Percentiles rank a stretch among this genome's conserved stretches.
phyloP scores from a whole-genome alignment of 331 rosid genomes.

The Stylosanthes scabra region DNA sequence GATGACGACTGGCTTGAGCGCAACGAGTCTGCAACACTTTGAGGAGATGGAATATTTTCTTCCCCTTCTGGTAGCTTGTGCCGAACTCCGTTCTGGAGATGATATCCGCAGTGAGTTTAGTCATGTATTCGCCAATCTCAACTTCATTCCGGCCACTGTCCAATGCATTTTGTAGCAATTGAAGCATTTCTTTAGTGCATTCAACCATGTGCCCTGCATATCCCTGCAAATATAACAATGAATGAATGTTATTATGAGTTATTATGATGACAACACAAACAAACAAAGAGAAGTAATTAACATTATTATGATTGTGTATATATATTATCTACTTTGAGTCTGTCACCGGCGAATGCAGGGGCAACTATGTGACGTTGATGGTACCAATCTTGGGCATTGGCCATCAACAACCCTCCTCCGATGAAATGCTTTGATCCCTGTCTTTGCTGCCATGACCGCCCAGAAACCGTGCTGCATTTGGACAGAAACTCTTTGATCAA shows the following conservation, averaged over 20 bases:
- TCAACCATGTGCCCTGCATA: slow-evolving; percentile 96
- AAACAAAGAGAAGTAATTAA: neutral
- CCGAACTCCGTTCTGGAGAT: slow-evolving; percentile 87
- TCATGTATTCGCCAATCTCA: slow-evolving; percentile 79
- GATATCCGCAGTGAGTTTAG: slow-evolving; percentile 83
- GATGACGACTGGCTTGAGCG: slow-evolving; percentile 88
- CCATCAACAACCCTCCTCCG: slow-evolving; percentile 92
- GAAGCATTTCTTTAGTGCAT: slow-evolving; percentile 82
- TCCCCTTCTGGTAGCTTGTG: slow-evolving; percentile 75
- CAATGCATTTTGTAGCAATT: slow-evolving; percentile 60
- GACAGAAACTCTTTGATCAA: slow-evolving; percentile 83
- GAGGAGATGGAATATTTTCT: slow-evolving; percentile 81
- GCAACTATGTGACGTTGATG: slow-evolving; percentile 96
- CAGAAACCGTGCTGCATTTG: slow-evolving; percentile 73
- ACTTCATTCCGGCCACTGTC: slow-evolving; percentile 62
- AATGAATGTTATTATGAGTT: neutral
- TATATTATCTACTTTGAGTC: slow-evolving; percentile 64
- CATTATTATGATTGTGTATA: too few species aligned
- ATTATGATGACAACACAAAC: neutral
- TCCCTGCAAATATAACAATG: slow-evolving; percentile 45
- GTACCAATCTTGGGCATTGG: slow-evolving; percentile 87
- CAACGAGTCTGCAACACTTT: slow-evolving; percentile 68
- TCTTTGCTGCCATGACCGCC: slow-evolving; percentile 92
- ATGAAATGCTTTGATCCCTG: slow-evolving; percentile 88
- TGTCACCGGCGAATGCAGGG: slow-evolving; percentile 89